These are phyloP conservation scores for Spergularia marina DNA, from an alignment of 148 eudicot genomes.

Conservation along the genomic window DNA sequence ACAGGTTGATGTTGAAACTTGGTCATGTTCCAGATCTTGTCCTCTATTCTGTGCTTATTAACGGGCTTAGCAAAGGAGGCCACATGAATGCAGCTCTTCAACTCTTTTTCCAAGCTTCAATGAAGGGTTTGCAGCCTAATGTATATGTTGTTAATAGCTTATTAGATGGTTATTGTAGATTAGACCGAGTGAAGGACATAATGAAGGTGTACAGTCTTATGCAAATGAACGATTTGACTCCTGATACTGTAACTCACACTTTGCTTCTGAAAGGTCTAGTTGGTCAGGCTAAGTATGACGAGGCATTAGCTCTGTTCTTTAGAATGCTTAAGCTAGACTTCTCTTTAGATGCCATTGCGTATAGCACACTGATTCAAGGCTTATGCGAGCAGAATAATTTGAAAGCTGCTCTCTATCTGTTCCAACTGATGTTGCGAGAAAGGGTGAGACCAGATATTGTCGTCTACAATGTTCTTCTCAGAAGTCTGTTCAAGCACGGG, in stretches of 20 bases:
- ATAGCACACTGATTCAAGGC: conserved; percentile 54
- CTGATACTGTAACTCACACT: conserved; percentile 50
- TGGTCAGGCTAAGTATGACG: conserved; percentile 27
- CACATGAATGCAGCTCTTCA: conserved; percentile 47
- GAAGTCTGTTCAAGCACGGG: conserved; percentile 39
- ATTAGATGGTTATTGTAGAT: conserved; percentile 55
- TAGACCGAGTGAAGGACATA: conserved; percentile 32
- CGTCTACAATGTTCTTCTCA: conserved; percentile 51
- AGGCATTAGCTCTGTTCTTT: conserved; percentile 45
- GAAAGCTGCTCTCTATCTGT: conserved; percentile 32
- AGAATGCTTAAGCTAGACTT: conserved; percentile 40
- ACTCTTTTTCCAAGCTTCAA: conserved; percentile 42
- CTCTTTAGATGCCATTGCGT: conserved; percentile 43
- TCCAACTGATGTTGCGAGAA: conserved; percentile 42
- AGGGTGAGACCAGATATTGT: conserved; percentile 49
- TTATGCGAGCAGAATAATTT: conserved; percentile 43
- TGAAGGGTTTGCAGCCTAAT: conserved; percentile 43
- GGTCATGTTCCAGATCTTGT: conserved; percentile 52
- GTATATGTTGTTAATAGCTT: conserved; percentile 43
- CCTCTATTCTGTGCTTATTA: conserved; percentile 38
- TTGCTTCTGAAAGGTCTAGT: conserved; percentile 43
- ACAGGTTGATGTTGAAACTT: conserved; percentile 33
- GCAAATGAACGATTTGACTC: conserved; percentile 27
- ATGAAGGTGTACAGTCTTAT: conserved; percentile 45
- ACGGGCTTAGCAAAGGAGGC: conserved; percentile 57